These are phyloP conservation scores for Talaromyces pinophilus DNA, from an alignment of 2,329 filamentous ascomycete species.

Conservation along the genomic window DNA sequence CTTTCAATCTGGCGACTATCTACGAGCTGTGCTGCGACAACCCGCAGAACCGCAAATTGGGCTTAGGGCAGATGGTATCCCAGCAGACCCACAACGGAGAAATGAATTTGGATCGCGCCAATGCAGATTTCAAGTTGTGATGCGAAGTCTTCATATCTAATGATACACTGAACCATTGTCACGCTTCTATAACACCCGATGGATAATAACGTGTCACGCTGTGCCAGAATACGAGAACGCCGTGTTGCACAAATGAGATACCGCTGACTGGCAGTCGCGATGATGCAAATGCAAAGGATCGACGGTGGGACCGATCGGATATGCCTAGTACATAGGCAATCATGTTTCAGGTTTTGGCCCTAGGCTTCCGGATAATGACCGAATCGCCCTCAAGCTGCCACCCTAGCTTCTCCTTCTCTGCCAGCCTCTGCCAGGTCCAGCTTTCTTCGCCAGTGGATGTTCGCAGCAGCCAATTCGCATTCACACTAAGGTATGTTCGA, in stretches of 20 bases:
- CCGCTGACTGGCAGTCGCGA: neutral
- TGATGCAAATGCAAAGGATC: neutral
- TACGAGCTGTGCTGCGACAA: slow-evolving; percentile 89
- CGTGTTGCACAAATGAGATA: slow-evolving; percentile 5
- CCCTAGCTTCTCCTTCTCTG: slow-evolving; percentile 69
- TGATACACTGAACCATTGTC: neutral
- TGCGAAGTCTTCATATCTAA: slow-evolving; percentile 5
- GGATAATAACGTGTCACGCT: neutral
- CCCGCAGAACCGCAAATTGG: slow-evolving; percentile 67
- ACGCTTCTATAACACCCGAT: neutral
- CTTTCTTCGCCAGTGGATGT: slow-evolving; percentile 45
- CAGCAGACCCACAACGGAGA: slow-evolving; percentile 55
- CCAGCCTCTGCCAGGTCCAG: slow-evolving; percentile 70
- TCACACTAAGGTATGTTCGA: slow-evolving; percentile 74
- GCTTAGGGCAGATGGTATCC: slow-evolving; percentile 70
- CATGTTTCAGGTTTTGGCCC: slow-evolving; percentile 24
- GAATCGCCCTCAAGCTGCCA: slow-evolving; percentile 76
- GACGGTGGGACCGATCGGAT: neutral
- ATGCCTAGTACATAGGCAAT: slow-evolving; percentile 6
- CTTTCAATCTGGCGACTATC: slow-evolving; percentile 87
- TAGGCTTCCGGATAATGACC: slow-evolving; percentile 71
- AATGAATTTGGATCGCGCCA: slow-evolving; percentile 69
- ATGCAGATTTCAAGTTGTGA: slow-evolving; percentile 74
- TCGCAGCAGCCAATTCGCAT: slow-evolving; percentile 69
- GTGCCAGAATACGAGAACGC: slow-evolving; percentile 6